Percentiles rank a stretch among this genome's conserved stretches.
Conservation (phyloP, 495 filamentous ascomycete genomes). For the Penicillium flavigenum region DNA sequence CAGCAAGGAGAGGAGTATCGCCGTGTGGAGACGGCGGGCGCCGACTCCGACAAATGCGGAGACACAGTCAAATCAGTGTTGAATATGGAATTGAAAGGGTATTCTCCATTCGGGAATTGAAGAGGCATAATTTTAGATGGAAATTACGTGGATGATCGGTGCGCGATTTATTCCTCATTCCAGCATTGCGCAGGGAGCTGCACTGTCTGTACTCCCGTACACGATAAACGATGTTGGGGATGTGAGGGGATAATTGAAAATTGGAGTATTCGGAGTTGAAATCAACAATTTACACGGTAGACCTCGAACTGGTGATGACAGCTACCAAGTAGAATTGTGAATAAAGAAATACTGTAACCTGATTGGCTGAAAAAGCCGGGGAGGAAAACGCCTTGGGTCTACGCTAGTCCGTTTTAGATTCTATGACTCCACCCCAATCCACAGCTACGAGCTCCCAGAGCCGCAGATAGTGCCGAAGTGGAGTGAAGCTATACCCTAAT, state of each 20-base stretch:
- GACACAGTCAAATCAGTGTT: slow-evolving; percentile 10
- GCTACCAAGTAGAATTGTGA: slow-evolving; percentile 15
- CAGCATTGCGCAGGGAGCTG: slow-evolving; percentile 7
- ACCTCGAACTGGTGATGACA: slow-evolving; percentile 22
- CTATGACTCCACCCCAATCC: slow-evolving; percentile 6
- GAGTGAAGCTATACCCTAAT: slow-evolving; percentile 7
- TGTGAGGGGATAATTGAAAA: slow-evolving; percentile 1
- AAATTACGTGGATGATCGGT: not conserved
- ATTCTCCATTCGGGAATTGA: not conserved
- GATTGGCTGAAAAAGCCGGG: slow-evolving; percentile 27
- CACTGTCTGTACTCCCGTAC: not conserved
- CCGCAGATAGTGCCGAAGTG: slow-evolving; percentile 36
- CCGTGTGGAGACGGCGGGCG: slow-evolving; percentile 20
- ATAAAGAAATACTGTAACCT: slow-evolving; percentile 8
- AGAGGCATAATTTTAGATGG: not conserved
- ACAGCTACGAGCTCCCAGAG: slow-evolving; percentile 33
- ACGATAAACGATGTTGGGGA: not conserved
- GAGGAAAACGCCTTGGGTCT: slow-evolving; percentile 13
- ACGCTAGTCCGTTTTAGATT: not conserved
- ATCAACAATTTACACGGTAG: slow-evolving; percentile 21
- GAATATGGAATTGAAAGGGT: slow-evolving; percentile 1
- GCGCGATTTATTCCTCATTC: slow-evolving; percentile 10
- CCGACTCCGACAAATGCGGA: slow-evolving; percentile 21
- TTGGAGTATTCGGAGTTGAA: slow-evolving; percentile 1
- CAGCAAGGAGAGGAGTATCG: slow-evolving; percentile 19